Base-by-base conservation (phyloP, 768 basidiomycete genomes). In the Psilocybe sp. region DNA sequence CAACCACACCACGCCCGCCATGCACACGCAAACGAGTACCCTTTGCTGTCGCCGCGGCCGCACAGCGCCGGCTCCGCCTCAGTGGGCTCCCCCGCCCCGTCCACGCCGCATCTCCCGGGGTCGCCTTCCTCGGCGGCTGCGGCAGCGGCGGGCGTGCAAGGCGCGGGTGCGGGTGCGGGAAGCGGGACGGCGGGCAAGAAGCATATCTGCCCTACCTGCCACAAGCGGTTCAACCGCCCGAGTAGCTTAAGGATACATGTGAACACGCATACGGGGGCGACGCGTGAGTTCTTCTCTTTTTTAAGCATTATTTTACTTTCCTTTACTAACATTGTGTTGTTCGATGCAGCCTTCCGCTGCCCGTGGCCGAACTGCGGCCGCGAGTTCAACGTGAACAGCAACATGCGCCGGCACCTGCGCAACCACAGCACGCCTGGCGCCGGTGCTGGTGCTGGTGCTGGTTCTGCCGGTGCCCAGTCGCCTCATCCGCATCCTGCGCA, bases 381-480 rank as follows among this genome's bases (percentile, higher is more conserved):
- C 32, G 80, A 85, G 51, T 91, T 91, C 68, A 90, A 89, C 55
- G 89, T 89, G 41, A 88, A 89, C 62, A 88, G 86, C 0, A 92
- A 91, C 64, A 91, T 90, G 89, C 78, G 89, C 28, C 73, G 89
- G 5, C 89, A 91, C 59, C 84, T 82, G 62, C 74, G 87, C 40
- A 89, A 87, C 63, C 87, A 90, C 45, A 68, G 67, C 1, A 49
- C 68, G 3, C 66, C 71, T 18, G 67, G 69, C 62, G 69, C 37
- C 34, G 20, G 18, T 50, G 39, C 33, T 15, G 37, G 8, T 13
- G 28, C 44, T 35, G 28, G 23, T 23, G 20, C 49, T 20, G 7
- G 31, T 43, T 10, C 39, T 23, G 4, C 23, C 19, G 32, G 44
- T 9, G 6, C 37, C 34, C 20, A n/a, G 14, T 39, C 13, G 12